A percentile compares a stretch with the other conserved stretches of the same genome.
Evolutionary conservation across 306 rosid species (phyloP).

Genomic region (Cucumis hystrix): DNA sequence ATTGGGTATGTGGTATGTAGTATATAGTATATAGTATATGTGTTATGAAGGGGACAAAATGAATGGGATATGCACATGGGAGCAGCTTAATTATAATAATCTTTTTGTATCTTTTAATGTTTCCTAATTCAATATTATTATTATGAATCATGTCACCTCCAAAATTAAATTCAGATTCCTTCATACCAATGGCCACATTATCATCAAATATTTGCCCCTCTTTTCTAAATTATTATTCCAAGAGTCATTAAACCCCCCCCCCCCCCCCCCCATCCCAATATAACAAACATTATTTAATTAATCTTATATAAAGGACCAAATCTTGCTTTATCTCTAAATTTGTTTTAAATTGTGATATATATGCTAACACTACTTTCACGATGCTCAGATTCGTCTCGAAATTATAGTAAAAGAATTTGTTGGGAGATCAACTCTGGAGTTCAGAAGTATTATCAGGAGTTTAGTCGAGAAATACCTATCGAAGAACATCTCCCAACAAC

Average conservation of each 20-base stretch:
- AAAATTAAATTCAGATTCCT: background rate
- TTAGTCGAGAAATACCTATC: too few relatives aligned
- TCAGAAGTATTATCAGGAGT: too few relatives aligned
- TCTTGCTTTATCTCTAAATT: too few relatives aligned
- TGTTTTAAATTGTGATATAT: too few relatives aligned
- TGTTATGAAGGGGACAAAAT: background rate
- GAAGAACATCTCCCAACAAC: too few relatives aligned
- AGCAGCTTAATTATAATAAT: too few relatives aligned
- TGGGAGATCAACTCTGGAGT: too few relatives aligned
- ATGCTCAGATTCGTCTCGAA: too few relatives aligned
- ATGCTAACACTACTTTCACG: too few relatives aligned
- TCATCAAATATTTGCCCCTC: background rate
- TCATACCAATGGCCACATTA: background rate
- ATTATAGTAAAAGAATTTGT: too few relatives aligned
- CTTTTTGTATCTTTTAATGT: background rate
- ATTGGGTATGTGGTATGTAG: background rate
- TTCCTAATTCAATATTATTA: background rate
- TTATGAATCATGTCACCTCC: background rate
- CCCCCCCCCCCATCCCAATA: too few relatives aligned
- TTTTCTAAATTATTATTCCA: background rate
- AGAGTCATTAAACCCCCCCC: background rate
- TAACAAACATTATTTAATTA: background rate
- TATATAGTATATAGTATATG: background rate
- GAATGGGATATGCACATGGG: conserved; percentile 4
- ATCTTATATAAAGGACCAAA: background rate